phyloP scores from a whole-genome alignment of 2,329 filamentous ascomycete species.

The Rosellinia necatrix region DNA sequence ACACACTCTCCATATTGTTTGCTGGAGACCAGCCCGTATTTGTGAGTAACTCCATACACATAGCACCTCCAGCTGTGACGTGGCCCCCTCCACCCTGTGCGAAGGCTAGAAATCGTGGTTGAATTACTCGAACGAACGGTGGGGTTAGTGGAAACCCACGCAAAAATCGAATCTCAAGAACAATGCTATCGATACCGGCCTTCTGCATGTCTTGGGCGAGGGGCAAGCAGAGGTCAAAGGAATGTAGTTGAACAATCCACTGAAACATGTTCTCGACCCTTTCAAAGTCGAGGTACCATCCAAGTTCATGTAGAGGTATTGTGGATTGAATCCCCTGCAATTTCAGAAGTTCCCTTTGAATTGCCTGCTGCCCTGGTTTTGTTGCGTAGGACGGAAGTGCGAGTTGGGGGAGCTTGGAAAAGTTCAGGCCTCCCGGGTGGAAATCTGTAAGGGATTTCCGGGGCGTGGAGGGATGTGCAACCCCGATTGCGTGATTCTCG shows the following conservation, averaged over 20 bases:
- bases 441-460: constrained; percentile 53
- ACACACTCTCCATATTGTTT: constrained; percentile 74
- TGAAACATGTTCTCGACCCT: constrained; percentile 79
- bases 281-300: constrained; percentile 78
- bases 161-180: constrained; percentile 82
- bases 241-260: constrained; percentile 90
- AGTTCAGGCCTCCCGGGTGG: constrained; percentile 67
- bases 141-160: constrained; percentile 76
- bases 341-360: constrained; percentile 67
- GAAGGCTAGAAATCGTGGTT: constrained; percentile 78
- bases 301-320: constrained; percentile 67
- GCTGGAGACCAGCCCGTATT: constrained; percentile 80
- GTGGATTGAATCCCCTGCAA: constrained; percentile 67
- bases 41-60: constrained; percentile 84
- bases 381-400: constrained; percentile 68
- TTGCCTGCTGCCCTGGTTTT: constrained; percentile 59
- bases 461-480: constrained; percentile 20
- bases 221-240: constrained; percentile 71
- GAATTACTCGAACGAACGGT: constrained; percentile 82
- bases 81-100: constrained; percentile 78
- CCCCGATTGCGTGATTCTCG: constrained; percentile 9
- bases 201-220: constrained; percentile 75
- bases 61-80: constrained; percentile 80
- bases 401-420: constrained; percentile 66
- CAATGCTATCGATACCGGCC: constrained; percentile 65